Evolutionary conservation across 306 rosid genomes (phyloP), one percentile per base, ranked within the genome.

Genomic region (Trifolium dubium): DNA sequence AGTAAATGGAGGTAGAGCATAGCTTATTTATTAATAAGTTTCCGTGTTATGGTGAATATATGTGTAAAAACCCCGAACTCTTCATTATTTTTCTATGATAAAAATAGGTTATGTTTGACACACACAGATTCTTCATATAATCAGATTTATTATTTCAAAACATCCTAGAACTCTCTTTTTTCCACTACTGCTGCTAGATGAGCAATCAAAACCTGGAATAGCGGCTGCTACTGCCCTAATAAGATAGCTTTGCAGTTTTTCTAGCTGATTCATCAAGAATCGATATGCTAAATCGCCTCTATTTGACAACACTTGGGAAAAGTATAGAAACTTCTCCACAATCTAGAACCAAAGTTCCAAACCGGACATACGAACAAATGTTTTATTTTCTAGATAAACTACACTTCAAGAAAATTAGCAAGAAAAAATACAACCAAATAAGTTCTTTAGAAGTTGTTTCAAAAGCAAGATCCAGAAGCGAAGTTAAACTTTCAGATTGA

Each of bases 391-490:
- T n/a, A n/a, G n/a, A n/a, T n/a, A n/a, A n/a, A n/a, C n/a, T n/a
- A n/a, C n/a, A n/a, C n/a, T n/a, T n/a, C n/a, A n/a, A n/a, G n/a
- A n/a, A n/a, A n/a, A n/a, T n/a, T n/a, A n/a, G n/a, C n/a, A n/a
- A n/a, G n/a, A n/a, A n/a, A n/a, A n/a, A n/a, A n/a, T n/a, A n/a
- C n/a, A n/a, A n/a, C n/a, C n/a, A n/a, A n/a, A n/a, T n/a, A n/a
- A n/a, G n/a, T n/a, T n/a, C n/a, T n/a, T n/a, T n/a, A n/a, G n/a
- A n/a, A n/a, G n/a, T n/a, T n/a, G n/a, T n/a, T n/a, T n/a, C n/a
- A n/a, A n/a, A 30, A 59, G 17, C 29, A 46, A 58, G 15, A 55
- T 80, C 77, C 67, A 63, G 17, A 70, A 55, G 56, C 49, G 49
- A 51, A 43, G 44, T 56, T 39, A 55, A 35, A 28, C 54, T 18